Evolutionary conservation across 2,329 filamentous ascomycete genomes (phyloP).

Genomic region (Xylaria sp.): DNA sequence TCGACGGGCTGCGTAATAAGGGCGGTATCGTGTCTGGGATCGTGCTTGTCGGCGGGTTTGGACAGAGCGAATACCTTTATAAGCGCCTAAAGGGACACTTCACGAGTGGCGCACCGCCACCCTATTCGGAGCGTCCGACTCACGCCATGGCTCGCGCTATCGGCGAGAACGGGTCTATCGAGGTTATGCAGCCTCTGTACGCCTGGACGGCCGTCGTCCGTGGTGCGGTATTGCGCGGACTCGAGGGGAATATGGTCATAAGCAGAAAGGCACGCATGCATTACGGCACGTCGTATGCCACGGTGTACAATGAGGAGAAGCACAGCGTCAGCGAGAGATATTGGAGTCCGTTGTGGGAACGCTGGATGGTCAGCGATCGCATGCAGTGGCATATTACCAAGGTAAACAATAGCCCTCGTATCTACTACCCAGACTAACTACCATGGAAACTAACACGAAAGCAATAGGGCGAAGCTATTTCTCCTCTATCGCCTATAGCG

Average conservation of each 20-base stretch:
- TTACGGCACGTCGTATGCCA: conserved; percentile 82
- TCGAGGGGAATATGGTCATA: conserved; percentile 81
- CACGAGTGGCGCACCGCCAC: conserved; percentile 60
- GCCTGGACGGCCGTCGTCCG: conserved; percentile 83
- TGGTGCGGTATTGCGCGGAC: conserved; percentile 74
- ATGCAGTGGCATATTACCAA: conserved; percentile 89
- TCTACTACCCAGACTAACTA: too few species aligned
- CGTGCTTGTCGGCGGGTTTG: conserved; percentile 81
- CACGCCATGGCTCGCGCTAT: conserved; percentile 59
- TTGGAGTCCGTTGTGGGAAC: conserved; percentile 80
- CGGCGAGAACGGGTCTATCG: conserved; percentile 62
- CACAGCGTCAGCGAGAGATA: conserved; percentile 76
- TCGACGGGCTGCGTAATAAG: conserved; percentile 65
- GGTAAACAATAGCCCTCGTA: conserved; percentile 52
- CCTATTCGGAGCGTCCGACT: conserved; percentile 73
- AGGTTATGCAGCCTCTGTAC: conserved; percentile 82
- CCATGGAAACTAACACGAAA: neutral
- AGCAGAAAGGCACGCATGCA: conserved; percentile 75
- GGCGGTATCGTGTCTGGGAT: conserved; percentile 73
- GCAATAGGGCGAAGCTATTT: conserved; percentile 74
- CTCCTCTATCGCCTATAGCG: conserved; percentile 73
- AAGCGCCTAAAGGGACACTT: conserved; percentile 74
- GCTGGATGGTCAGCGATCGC: conserved; percentile 82
- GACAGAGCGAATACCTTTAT: conserved; percentile 79
- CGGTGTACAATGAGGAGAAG: conserved; percentile 77